These are phyloP conservation scores for Ceratobasidium papillatum DNA, from an alignment of 1,284 basidiomycete genomes.

Conservation along the genomic window DNA sequence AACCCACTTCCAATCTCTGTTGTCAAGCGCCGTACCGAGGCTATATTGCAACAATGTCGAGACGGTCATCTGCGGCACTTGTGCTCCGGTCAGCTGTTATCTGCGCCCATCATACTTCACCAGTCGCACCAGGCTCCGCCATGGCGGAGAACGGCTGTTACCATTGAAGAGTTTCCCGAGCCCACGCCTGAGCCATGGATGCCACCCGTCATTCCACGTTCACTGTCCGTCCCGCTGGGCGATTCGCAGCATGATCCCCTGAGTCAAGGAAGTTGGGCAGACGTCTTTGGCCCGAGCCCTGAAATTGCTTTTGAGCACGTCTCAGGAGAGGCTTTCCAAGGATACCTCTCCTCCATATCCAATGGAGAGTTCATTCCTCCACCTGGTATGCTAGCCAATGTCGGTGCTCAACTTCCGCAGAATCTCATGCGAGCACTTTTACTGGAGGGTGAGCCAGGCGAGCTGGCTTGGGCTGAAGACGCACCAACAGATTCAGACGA, in stretches of 20 bases:
- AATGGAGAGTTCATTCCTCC: not conserved
- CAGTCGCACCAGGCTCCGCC: not conserved
- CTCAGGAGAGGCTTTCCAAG: not conserved
- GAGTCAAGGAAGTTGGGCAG: not conserved
- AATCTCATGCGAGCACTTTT: not conserved
- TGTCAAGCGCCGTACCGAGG: not conserved
- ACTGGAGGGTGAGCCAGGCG: not conserved
- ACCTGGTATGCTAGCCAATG: not conserved
- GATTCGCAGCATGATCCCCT: not conserved
- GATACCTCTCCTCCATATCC: not conserved
- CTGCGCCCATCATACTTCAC: not conserved
- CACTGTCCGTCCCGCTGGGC: not conserved
- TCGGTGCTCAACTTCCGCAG: not conserved
- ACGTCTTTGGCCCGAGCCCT: not conserved
- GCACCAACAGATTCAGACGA: not conserved
- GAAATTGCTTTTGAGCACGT: not conserved
- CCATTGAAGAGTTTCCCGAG: too few relatives aligned
- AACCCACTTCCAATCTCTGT: not conserved
- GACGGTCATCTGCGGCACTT: not conserved
- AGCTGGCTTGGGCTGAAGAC: not conserved
- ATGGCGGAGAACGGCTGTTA: too few relatives aligned
- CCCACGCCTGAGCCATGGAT: not conserved
- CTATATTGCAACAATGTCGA: not conserved
- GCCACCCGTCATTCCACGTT: not conserved
- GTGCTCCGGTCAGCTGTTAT: not conserved